phyloP scores from a whole-genome alignment of 2,329 filamentous ascomycete genomes.

The Orbilia quercus region DNA sequence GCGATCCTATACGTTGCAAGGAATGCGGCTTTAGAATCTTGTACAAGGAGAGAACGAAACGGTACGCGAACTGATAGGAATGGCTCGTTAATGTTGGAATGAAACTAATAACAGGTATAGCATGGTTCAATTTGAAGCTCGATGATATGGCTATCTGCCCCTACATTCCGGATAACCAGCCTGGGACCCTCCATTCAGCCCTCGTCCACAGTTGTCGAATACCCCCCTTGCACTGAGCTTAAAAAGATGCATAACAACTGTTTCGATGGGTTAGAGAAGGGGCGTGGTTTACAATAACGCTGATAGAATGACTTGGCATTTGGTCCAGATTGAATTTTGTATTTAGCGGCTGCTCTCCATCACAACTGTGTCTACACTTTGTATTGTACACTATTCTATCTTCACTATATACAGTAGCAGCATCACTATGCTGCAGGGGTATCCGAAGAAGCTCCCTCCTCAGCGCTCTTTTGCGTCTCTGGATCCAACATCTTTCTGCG shows the following conservation, averaged over 20 bases:
- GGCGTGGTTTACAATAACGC: background rate
- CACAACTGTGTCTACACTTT: constrained; percentile 5
- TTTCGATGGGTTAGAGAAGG: background rate
- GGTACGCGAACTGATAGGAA: constrained; percentile 69
- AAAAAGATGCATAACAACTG: background rate
- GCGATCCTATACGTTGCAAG: constrained; percentile 85
- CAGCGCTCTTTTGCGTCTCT: constrained; percentile 65
- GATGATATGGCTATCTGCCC: constrained; percentile 67
- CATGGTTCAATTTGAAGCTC: constrained; percentile 98
- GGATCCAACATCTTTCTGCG: constrained; percentile 81
- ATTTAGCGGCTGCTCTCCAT: constrained; percentile 37
- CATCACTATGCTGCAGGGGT: constrained; percentile 27
- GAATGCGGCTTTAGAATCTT: constrained; percentile 94
- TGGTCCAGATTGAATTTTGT: constrained; percentile 8
- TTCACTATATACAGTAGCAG: constrained; percentile 41
- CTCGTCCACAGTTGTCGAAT: background rate
- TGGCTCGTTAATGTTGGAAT: constrained; percentile 28
- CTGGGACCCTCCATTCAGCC: background rate
- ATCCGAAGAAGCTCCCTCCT: constrained; percentile 30
- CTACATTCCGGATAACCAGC: background rate
- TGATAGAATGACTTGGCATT: constrained; percentile 11
- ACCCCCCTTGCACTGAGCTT: background rate
- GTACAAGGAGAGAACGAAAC: constrained; percentile 97
- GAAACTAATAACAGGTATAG: constrained; percentile 65
- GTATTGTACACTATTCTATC: no score